Evolutionary conservation across 768 basidiomycete species (phyloP), one percentile per base, ranked within the genome.

Genomic region (Tulasnella calospora): DNA sequence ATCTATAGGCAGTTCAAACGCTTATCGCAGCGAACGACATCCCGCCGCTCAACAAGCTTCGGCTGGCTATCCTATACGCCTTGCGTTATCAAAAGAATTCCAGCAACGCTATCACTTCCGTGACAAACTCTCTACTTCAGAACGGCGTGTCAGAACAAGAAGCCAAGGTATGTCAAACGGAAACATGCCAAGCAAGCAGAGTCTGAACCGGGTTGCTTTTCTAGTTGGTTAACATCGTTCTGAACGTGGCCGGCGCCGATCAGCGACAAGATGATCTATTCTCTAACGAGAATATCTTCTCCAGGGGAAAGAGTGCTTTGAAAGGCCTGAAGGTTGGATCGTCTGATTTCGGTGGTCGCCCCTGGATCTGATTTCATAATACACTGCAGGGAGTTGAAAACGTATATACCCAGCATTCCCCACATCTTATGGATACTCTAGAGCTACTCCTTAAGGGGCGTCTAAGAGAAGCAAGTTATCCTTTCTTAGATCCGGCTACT

Each of bases 261-360:
- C 95, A 98, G 81, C 90, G 98, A 38, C 97, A 99, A 85, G 97
- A 98, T 82, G 98, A 99, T 84, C 86, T 99, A 36, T 99, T 98
- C 83, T 95, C 94, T 69, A 98, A 93, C 57, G 97, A 98, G 84
- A 95, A 96, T 19, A 86, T 99, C 72, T 90, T 99, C 80, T 94
- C 95, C 2, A 93, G 96, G 83, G 98, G 98, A 2, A 91, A 95
- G 77, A 96, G 94, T 40, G 98, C 96, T 0, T 83, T 99, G 81
- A 98, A 98, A 83, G 98, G 98, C 8, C 86, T 99, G 71, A 98
- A 98, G 89, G 95, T 94, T 76, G 41, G 85, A 80, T 30, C 40
- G 46, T 55, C 17, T 10, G 0, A 12, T 51, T 27, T 23, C 10
- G 38, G 44, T 30, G 41, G n/a, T 23, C 76, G 30, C 44, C 4